A percentile compares a stretch with the other conserved stretches of the same genome.
Conservation (phyloP, 2,329 filamentous ascomycete species). For the Cladosporium sphaerospermum region DNA sequence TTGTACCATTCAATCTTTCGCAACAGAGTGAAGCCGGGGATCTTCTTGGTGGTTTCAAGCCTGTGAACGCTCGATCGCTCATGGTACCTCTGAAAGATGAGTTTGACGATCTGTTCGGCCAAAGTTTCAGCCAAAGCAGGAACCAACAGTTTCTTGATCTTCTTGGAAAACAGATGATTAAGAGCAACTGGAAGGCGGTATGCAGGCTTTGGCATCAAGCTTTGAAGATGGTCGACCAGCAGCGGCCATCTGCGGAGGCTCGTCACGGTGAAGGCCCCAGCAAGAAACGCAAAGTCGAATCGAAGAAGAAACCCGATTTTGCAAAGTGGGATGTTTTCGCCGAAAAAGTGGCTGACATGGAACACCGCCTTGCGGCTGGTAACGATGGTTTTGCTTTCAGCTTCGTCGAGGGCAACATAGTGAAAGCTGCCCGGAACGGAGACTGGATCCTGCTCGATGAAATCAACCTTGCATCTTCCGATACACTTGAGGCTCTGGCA, state of each 20-base stretch:
- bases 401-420: constrained; percentile 91
- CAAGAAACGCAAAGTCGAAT: constrained; percentile 64
- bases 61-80: constrained; percentile 80
- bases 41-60: constrained; percentile 91
- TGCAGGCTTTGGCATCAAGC: constrained; percentile 85
- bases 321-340: constrained; percentile 78
- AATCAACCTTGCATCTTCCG: constrained; percentile 90
- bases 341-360: constrained; percentile 67
- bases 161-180: constrained; percentile 70
- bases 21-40: constrained; percentile 98
- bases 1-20: constrained; percentile 90
- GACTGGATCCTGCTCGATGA: constrained; percentile 97
- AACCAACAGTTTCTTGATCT: constrained; percentile 82
- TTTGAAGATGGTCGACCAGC: constrained; percentile 72
- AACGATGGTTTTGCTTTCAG: constrained; percentile 81
- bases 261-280: constrained; percentile 52
- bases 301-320: constrained; percentile 37
- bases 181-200: constrained; percentile 79
- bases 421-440: constrained; percentile 91
- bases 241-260: constrained; percentile 41
- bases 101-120: constrained; percentile 81
- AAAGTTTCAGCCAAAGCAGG: constrained; percentile 80
- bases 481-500: constrained; percentile 88
- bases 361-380: constrained; percentile 68
- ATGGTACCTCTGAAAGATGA: constrained; percentile 88